These are phyloP conservation scores for Gossypium bickii DNA, from an alignment of 345 rosid species.

Conservation along the genomic window DNA sequence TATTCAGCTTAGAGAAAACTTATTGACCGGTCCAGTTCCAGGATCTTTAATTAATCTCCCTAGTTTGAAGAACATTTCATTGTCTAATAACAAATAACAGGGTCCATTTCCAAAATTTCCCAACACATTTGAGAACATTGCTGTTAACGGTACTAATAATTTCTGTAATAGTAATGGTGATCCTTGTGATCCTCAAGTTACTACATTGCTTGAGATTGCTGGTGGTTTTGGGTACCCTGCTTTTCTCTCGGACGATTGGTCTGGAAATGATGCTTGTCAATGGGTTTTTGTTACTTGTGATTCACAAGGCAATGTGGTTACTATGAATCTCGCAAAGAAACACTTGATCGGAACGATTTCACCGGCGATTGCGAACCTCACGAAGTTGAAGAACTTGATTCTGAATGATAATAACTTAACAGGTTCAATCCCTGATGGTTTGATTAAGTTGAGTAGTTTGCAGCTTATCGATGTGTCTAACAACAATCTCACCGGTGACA, in stretches of 20 bases:
- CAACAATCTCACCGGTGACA: conserved; percentile 56
- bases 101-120: conserved; percentile 54
- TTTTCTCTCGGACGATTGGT: conserved; percentile 56
- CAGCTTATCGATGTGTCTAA: conserved; percentile 55
- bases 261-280: conserved; percentile 61
- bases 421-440: conserved; percentile 53
- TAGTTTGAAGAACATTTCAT: conserved; percentile 37
- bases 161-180: conserved; percentile 40
- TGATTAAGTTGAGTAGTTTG: conserved; percentile 44
- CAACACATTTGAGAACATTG: conserved; percentile 19
- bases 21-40: conserved; percentile 63
- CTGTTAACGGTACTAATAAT: conserved; percentile 30
- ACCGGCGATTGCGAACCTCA: conserved; percentile 50
- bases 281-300: conserved; percentile 60
- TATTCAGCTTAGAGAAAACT: conserved; percentile 71
- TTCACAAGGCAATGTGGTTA: conserved; percentile 28
- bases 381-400: conserved; percentile 40
- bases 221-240: conserved; percentile 62
- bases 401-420: conserved; percentile 59
- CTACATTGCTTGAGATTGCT: conserved; percentile 52
- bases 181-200: conserved; percentile 58
- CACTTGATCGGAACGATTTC: conserved; percentile 55
- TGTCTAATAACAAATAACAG: conserved; percentile 64
- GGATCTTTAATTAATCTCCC: conserved; percentile 32
- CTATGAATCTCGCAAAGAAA: conserved; percentile 45